Percentiles rank a stretch among this genome's conserved stretches.
Evolutionary conservation across 2,329 filamentous ascomycete genomes (phyloP).

Genomic region (Talaromyces piceae): DNA sequence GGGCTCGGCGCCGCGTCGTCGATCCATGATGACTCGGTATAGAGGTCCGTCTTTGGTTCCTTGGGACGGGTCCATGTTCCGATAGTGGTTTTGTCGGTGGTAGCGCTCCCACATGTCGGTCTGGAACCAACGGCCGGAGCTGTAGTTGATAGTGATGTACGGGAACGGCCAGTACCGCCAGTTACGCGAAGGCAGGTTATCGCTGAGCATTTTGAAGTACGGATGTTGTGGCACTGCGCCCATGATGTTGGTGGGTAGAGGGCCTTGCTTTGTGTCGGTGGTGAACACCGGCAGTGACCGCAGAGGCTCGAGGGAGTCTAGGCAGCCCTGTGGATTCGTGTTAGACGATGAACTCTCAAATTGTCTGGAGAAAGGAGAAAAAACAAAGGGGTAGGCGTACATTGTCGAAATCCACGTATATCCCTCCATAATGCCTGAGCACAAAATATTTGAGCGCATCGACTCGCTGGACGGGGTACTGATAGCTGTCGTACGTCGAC

Average conservation of each 20-base stretch:
- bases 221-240: conserved; percentile 10
- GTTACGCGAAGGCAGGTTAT: conserved; percentile 7
- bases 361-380: not conserved
- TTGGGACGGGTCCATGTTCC: not conserved
- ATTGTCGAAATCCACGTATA: conserved; percentile 21
- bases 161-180: conserved; percentile 5
- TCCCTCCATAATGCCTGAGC: conserved; percentile 18
- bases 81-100: conserved; percentile 4
- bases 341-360: too few relatives aligned
- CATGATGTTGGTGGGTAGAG: conserved; percentile 10
- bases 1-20: conserved; percentile 8
- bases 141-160: conserved; percentile 9
- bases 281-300: conserved; percentile 11
- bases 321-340: conserved; percentile 9
- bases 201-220: conserved; percentile 10
- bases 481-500: conserved; percentile 17
- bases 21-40: conserved; percentile 11
- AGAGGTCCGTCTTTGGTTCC: not conserved
- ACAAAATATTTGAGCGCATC: conserved; percentile 20
- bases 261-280: conserved; percentile 9
- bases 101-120: conserved; percentile 12
- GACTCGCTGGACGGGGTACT: conserved; percentile 17
- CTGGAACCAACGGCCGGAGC: conserved; percentile 10
- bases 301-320: conserved; percentile 11
- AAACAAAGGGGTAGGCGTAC: too few relatives aligned